Conservation (phyloP, 2,329 filamentous ascomycete genomes). For the Acrodontium crateriforme region DNA sequence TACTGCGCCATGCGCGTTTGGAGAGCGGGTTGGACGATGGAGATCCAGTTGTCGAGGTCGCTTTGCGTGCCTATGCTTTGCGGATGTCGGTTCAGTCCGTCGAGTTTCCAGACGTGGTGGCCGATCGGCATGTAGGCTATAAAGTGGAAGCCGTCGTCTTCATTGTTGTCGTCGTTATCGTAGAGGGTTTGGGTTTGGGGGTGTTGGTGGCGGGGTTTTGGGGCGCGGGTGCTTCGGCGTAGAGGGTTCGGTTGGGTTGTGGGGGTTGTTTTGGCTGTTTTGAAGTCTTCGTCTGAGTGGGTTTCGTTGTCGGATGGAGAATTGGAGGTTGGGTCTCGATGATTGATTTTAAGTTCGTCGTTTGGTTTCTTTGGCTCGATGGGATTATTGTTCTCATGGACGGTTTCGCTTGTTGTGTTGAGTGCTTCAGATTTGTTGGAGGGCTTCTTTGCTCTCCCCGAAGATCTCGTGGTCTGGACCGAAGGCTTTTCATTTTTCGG, state of each 20-base stretch:
- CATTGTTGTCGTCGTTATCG: constrained; percentile 32
- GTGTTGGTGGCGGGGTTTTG: constrained; percentile 25
- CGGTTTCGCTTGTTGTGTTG: neutral
- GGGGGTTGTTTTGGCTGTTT: constrained; percentile 2
- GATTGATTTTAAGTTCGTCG: no score
- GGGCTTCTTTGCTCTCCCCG: constrained; percentile 1
- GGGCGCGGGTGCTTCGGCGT: constrained; percentile 15
- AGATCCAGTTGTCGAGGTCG: constrained; percentile 48
- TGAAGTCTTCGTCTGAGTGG: neutral
- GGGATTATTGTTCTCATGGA: constrained; percentile 1
- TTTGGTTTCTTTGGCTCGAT: neutral
- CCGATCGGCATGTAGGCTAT: constrained; percentile 71
- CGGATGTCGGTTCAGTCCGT: constrained; percentile 65
- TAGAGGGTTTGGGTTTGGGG: constrained; percentile 27
- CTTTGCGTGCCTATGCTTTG: constrained; percentile 44
- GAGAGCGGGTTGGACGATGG: constrained; percentile 50
- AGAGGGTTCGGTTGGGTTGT: no score
- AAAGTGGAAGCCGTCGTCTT: constrained; percentile 67
- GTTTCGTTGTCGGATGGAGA: no score
- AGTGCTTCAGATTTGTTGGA: no score
- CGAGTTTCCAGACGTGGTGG: constrained; percentile 74
- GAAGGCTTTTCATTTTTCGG: constrained; percentile 2
- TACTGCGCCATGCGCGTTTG: constrained; percentile 53
- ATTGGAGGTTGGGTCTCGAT: no score
- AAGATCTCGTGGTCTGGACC: constrained; percentile 2